Percentiles rank a stretch among this genome's conserved stretches.
Conservation (phyloP, 257 asterid genomes). For the Penstemon davidsonii region DNA sequence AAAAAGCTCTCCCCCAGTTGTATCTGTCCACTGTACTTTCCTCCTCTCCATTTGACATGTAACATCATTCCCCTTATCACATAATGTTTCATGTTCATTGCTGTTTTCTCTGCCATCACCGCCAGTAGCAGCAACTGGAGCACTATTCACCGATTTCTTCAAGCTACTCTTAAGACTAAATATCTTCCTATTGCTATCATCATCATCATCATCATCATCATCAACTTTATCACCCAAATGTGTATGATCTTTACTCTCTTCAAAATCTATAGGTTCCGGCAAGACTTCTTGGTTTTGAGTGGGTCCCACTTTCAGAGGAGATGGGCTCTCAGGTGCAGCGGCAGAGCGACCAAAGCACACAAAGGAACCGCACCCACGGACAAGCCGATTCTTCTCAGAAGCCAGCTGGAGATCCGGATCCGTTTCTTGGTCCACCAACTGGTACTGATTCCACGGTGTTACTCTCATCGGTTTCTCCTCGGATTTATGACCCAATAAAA, state of each 20-base stretch:
- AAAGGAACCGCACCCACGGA: constrained; percentile 82
- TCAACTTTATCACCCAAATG: constrained; percentile 32
- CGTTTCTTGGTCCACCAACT: constrained; percentile 89
- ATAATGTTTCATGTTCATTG: constrained; percentile 31
- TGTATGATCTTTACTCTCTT: constrained; percentile 40
- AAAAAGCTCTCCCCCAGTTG: constrained; percentile 76
- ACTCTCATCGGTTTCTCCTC: constrained; percentile 98
- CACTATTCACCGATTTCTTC: constrained; percentile 49
- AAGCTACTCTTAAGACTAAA: constrained; percentile 70
- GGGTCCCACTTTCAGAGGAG: constrained; percentile 75
- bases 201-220: constrained; percentile 38
- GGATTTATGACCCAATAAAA: constrained; percentile 77
- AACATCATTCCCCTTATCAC: constrained; percentile 38
- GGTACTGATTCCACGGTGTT: constrained; percentile 97
- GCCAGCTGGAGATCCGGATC: constrained; percentile 93
- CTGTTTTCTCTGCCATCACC: constrained; percentile 24
- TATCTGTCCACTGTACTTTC: constrained; percentile 94
- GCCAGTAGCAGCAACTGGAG: constrained; percentile 30
- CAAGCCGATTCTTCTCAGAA: constrained; percentile 65
- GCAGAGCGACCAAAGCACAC: constrained; percentile 82
- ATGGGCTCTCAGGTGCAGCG: constrained; percentile 68
- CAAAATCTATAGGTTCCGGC: constrained; percentile 41
- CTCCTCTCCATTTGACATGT: constrained; percentile 51
- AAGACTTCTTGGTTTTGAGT: constrained; percentile 54
- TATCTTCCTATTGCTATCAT: constrained; percentile 33